phyloP scores from a whole-genome alignment of 345 rosid genomes.

The Aquilaria sinensis region DNA sequence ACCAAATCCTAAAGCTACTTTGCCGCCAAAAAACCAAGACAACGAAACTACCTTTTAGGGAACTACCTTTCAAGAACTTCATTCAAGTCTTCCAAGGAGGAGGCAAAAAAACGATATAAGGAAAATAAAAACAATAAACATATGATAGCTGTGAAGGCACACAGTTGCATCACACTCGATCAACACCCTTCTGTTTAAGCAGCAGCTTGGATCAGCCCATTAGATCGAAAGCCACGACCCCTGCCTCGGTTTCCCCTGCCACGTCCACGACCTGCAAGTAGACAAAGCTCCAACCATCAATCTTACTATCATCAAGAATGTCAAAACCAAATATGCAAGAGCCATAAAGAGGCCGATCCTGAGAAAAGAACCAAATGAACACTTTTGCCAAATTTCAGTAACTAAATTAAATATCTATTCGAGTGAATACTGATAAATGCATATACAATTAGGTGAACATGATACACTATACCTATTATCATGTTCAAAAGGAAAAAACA shows the following conservation, averaged over 20 bases:
- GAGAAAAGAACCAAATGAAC: too few relatives aligned
- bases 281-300: neutral
- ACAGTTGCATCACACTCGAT: conserved; percentile 9
- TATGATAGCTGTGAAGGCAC: conserved; percentile 14
- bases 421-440: too few relatives aligned
- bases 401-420: too few relatives aligned
- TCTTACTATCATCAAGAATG: neutral
- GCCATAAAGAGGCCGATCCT: neutral
- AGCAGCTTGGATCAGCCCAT: conserved; percentile 50
- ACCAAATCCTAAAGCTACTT: too few relatives aligned
- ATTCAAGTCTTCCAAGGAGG: too few relatives aligned
- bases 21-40: too few relatives aligned
- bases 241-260: conserved; percentile 66
- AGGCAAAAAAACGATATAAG: conserved; percentile 12
- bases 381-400: too few relatives aligned
- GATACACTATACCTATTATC: too few relatives aligned
- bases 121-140: conserved; percentile 13
- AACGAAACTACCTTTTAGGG: too few relatives aligned
- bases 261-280: conserved; percentile 55
- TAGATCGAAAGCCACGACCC: conserved; percentile 56
- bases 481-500: too few relatives aligned
- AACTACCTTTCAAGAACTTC: too few relatives aligned
- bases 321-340: neutral
- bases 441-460: too few relatives aligned
- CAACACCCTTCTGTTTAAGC: conserved; percentile 26